A percentile compares a stretch with the other conserved stretches of the same genome.
Conservation (phyloP, 768 basidiomycete genomes). For the Boletus coccyginus region DNA sequence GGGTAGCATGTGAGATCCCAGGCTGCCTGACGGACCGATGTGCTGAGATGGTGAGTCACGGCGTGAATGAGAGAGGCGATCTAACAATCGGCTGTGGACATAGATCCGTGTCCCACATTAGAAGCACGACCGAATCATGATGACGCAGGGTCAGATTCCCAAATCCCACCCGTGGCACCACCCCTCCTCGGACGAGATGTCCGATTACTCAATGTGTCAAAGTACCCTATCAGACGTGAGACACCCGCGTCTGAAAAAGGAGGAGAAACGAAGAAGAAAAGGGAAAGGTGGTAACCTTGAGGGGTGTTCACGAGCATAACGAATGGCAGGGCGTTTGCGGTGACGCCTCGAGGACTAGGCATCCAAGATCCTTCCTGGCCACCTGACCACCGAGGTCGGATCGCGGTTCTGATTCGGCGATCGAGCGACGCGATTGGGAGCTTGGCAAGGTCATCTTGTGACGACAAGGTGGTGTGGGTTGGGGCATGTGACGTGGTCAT, state of each 20-base stretch:
- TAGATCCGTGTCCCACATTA: background rate
- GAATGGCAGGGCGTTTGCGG: background rate
- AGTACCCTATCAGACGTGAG: background rate
- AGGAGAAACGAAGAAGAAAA: background rate
- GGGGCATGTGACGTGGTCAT: background rate
- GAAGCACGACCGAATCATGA: background rate
- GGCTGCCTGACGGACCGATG: background rate
- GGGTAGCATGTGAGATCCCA: background rate
- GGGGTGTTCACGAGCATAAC: constrained; percentile 5
- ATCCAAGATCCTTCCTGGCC: background rate
- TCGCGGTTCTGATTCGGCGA: constrained; percentile 1
- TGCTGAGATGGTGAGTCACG: background rate
- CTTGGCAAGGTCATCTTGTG: background rate
- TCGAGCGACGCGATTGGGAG: constrained; percentile 1
- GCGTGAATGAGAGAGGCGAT: background rate
- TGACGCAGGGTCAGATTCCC: background rate
- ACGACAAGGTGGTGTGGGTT: background rate
- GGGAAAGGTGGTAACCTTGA: background rate
- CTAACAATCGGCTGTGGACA: background rate
- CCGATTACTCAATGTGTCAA: background rate
- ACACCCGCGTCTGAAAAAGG: background rate
- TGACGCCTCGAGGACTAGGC: background rate
- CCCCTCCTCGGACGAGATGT: background rate
- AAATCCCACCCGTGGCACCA: background rate
- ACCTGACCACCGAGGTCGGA: background rate